A percentile compares a stretch with the other conserved stretches of the same genome.
Evolutionary conservation across 2,329 filamentous ascomycete species (phyloP).

Genomic region (Ceratocystis ficicola): DNA sequence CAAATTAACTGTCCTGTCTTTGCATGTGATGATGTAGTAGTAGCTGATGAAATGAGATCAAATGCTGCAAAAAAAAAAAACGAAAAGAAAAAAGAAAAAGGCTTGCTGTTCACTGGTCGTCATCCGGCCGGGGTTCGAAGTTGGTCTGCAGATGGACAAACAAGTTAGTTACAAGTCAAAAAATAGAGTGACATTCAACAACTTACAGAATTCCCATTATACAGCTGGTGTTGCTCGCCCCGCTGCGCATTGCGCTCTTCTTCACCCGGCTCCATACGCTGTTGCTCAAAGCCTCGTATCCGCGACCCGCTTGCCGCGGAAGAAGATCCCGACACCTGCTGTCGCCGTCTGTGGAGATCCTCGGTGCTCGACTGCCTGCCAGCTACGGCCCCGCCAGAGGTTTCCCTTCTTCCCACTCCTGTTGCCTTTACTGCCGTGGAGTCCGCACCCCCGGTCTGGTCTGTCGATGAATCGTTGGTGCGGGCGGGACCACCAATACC

Average conservation of each 20-base stretch:
- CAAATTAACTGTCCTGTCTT: too few species aligned
- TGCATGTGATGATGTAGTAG: too few species aligned
- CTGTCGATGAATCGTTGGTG: neutral
- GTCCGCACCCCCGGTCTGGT: neutral
- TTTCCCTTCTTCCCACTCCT: constrained; percentile 22
- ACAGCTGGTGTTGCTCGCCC: constrained; percentile 58
- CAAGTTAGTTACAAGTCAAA: neutral
- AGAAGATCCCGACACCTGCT: neutral
- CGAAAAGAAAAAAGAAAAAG: neutral
- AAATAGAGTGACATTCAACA: constrained; percentile 26
- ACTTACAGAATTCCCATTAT: constrained; percentile 81
- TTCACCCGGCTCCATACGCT: neutral
- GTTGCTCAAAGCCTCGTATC: constrained; percentile 24
- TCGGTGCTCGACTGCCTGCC: neutral
- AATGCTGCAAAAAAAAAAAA: neutral
- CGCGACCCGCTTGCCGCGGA: constrained; percentile 14
- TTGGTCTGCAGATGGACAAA: constrained; percentile 41
- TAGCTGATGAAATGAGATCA: too few species aligned
- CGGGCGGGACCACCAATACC: constrained; percentile 10
- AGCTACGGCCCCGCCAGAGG: neutral
- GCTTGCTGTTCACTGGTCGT: constrained; percentile 32
- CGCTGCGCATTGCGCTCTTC: constrained; percentile 34
- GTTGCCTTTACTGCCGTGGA: neutral
- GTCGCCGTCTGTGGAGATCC: constrained; percentile 18
- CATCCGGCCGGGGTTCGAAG: constrained; percentile 53